A percentile compares a stretch with the other conserved stretches of the same genome.
phyloP scores from a whole-genome alignment of 2,329 filamentous ascomycete genomes.

The Simplicillium aogashimaense region DNA sequence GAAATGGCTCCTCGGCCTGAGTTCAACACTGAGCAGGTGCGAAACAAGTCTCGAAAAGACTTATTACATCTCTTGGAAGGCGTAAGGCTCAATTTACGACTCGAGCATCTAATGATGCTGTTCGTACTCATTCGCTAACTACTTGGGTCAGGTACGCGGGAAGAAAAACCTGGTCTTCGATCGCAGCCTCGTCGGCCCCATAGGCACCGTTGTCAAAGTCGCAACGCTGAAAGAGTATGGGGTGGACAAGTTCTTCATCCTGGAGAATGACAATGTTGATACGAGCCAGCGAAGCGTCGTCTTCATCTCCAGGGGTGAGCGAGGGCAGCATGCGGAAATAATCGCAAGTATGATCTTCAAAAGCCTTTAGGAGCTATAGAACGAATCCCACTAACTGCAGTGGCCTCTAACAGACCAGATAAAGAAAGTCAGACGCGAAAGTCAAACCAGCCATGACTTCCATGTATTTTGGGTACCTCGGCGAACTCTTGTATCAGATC shows the following conservation, averaged over 20 bases:
- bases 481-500: constrained; percentile 82
- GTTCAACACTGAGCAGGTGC: constrained; percentile 68
- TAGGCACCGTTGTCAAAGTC: constrained; percentile 90
- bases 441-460: constrained; percentile 87
- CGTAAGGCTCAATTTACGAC: constrained; percentile 54
- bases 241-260: constrained; percentile 92
- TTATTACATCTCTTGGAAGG: constrained; percentile 85
- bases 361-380: background rate
- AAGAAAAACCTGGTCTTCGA: constrained; percentile 98
- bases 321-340: constrained; percentile 68
- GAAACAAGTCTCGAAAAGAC: constrained; percentile 76
- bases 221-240: constrained; percentile 94
- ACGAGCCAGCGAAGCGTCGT: constrained; percentile 90
- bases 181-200: constrained; percentile 76
- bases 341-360: constrained; percentile 67
- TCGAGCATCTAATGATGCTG: constrained; percentile 5
- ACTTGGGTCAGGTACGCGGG: constrained; percentile 65
- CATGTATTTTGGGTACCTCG: constrained; percentile 94
- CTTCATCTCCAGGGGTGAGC: constrained; percentile 87
- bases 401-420: constrained; percentile 61
- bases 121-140: no score
- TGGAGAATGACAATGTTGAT: constrained; percentile 93
- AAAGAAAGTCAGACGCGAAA: constrained; percentile 78
- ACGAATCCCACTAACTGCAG: background rate
- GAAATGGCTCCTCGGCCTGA: constrained; percentile 59